A percentile compares a stretch with the other conserved stretches of the same genome.
Conservation (phyloP, 768 basidiomycete genomes). For the Trametes gibbosa region DNA sequence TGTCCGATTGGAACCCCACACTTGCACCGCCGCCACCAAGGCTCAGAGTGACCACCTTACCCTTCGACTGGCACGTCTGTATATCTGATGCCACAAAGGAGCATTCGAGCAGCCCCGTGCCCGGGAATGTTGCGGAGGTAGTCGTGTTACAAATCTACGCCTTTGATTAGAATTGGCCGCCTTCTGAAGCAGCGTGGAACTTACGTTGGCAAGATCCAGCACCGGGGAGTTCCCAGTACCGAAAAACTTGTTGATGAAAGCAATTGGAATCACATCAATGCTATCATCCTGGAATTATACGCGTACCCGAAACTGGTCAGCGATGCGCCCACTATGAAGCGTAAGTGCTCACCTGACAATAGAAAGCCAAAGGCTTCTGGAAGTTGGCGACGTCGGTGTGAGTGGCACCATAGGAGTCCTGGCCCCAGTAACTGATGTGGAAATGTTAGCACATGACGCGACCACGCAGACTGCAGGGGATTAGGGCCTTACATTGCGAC, state of each 20-base stretch:
- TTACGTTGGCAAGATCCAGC: constrained; percentile 67
- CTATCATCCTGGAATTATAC: constrained; percentile 48
- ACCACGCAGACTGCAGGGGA: constrained; percentile 7
- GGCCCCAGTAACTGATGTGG: constrained; percentile 62
- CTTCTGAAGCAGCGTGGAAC: constrained; percentile 12
- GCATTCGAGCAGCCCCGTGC: constrained; percentile 41
- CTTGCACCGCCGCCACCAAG: constrained; percentile 43
- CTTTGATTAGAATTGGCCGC: constrained; percentile 39
- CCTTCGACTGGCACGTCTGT: constrained; percentile 41
- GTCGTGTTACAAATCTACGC: constrained; percentile 41
- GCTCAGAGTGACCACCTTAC: constrained; percentile 47
- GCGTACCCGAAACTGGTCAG: background rate
- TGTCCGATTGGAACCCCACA: constrained; percentile 38
- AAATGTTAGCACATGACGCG: background rate
- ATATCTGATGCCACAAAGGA: constrained; percentile 40
- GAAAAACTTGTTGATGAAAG: constrained; percentile 69
- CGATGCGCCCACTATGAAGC: too few relatives aligned
- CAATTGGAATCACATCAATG: constrained; percentile 66
- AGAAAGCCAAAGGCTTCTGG: constrained; percentile 61
- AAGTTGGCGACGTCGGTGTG: constrained; percentile 49
- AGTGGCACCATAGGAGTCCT: constrained; percentile 69
- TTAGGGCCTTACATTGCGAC: constrained; percentile 48
- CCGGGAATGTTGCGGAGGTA: constrained; percentile 40
- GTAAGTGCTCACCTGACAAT: constrained; percentile 47
- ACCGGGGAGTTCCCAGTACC: constrained; percentile 59